Evolutionary conservation across 192 early-diverging fungal species (phyloP), one percentile per base, ranked within the genome.

Genomic region (Backusella sp.): DNA sequence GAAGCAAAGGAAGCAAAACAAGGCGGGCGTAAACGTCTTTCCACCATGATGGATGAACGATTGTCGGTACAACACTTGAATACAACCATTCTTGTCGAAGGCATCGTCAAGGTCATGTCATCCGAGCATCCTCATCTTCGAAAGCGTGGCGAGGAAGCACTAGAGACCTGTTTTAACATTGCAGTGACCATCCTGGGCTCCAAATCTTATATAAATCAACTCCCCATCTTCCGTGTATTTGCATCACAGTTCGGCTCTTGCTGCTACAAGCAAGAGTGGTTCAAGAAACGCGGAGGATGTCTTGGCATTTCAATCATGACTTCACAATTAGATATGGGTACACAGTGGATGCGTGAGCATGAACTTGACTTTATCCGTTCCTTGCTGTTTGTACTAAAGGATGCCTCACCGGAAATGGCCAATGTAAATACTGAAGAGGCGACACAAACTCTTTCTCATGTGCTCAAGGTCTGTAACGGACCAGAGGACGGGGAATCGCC

Each of bases 301-400:
- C 80, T 86, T 39, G 97, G 98, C 0, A 96, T 99, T 49, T 89
- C 91, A 0, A 87, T 97, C 66, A 86, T 96, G 72, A 91, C 89
- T 56, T 90, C 92, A 0, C 86, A 95, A 74, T 86, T 99, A 28
- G 89, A 93, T 23, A 85, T 99, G 81, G 94, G 96, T 14, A 87
- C 87, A n/a, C 83, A 89, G 37, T 99, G 98, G 98, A 91, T 98
- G 86, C 79, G 95, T 19, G 93, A 94, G 34, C 96, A 96, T 81
- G 92, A 98, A 73, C 79, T 99, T 7, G 98, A 99, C 75, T 96
- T 98, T 75, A 93, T 95, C 74, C 94, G 94, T 75, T 93, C 96
- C 1, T 79, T 99, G n/a, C 79, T 99, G 6, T 99, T 96, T 74
- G 93, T 99, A 17, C 90, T 99, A 12, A 99, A 99, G 83, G 97